Evolutionary conservation across 345 rosid genomes (phyloP), one percentile per base, ranked within the genome.

Genomic region (Clarkia xantiana): DNA sequence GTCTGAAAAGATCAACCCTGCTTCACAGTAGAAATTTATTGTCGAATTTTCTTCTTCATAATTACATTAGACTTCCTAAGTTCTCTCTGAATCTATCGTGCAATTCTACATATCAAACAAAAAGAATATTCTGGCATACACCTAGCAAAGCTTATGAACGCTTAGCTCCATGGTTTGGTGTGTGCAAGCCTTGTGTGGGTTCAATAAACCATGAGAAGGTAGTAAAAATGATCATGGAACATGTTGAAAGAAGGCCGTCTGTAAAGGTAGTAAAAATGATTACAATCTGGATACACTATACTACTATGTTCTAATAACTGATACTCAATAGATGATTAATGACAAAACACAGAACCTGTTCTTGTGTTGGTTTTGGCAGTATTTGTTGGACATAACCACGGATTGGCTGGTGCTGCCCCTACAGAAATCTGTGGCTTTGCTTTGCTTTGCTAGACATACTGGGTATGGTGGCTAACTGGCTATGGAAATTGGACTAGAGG

Each of bases 401-500:
- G 97, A 67, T 49, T 90, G 51, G 97, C 86, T 67, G 96, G 96
- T 90, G 91, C 52, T 90, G 97, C 67, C 97, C 91, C 19, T 55
- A 74, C 62, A 47, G 47, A 50, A 74, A 71, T 51, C 72, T 83
- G 9, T 86, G 95, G n/a, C n/a, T n/a, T n/a, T n/a, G 97, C 80
- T 90, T 23, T 90, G 97, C 80, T 90, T 66, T 69, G 95, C 97
- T 0, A 74, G 96, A 71, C 94, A 86, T 61, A 71, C 89, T 0
- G 87, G 96, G 47, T 73, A 79, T 39, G 96, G 94, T 40, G 96
- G 96, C 9, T 86, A 86, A n/a, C n/a, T n/a, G n/a, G n/a, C n/a
- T n/a, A n/a, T n/a, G n/a, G n/a, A n/a, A n/a, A n/a, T n/a, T n/a
- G n/a, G n/a, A n/a, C n/a, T n/a, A n/a, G n/a, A n/a, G n/a, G n/a